Conservation (phyloP, 768 basidiomycete genomes). For the Lactarius hatsudake region DNA sequence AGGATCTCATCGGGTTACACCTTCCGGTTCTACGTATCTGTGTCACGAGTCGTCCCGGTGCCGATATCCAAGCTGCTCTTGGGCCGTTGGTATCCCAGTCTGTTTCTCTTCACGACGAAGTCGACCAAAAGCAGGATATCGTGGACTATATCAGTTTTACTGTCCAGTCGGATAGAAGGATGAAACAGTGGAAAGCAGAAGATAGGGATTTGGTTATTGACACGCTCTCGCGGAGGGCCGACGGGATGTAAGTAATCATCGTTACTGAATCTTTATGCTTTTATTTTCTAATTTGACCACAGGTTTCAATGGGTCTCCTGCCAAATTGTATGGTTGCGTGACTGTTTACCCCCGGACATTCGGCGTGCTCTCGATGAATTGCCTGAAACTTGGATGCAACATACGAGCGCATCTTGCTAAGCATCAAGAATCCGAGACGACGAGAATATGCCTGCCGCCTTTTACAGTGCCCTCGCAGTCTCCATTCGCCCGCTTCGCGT, state of each 20-base stretch:
- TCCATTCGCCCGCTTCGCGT: constrained; percentile 12
- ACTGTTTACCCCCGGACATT: neutral
- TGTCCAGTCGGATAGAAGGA: neutral
- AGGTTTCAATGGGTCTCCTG: constrained; percentile 13
- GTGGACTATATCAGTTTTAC: neutral
- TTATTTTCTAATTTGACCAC: neutral
- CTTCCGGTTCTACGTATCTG: neutral
- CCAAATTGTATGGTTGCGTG: neutral
- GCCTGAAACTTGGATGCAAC: neutral
- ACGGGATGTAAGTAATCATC: constrained; percentile 7
- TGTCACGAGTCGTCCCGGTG: constrained; percentile 1
- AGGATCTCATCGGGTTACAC: neutral
- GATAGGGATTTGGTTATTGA: neutral
- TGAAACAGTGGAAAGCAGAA: constrained; percentile 1
- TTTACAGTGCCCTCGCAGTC: neutral
- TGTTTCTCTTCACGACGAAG: no score
- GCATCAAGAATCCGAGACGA: neutral
- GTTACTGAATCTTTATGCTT: no score
- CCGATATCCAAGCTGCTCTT: no score
- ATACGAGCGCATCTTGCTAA: neutral
- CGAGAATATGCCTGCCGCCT: constrained; percentile 5
- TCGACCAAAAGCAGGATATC: constrained; percentile 1
- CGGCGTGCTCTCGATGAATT: neutral
- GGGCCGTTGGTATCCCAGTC: no score
- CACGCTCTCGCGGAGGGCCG: neutral